Evolutionary conservation across 2,329 filamentous ascomycete genomes (phyloP).

Genomic region (Fusarium torreyae): DNA sequence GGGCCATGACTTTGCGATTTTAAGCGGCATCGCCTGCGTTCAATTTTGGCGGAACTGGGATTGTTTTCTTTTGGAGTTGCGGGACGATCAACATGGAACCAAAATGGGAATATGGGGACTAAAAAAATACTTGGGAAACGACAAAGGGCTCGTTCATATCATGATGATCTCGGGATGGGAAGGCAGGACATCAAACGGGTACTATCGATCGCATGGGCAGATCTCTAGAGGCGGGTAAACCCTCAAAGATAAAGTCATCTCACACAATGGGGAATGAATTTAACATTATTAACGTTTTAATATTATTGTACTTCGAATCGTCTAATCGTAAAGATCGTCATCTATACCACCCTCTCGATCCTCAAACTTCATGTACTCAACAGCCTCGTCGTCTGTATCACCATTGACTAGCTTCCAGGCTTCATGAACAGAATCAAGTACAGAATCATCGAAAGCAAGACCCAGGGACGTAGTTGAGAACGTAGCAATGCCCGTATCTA

Average conservation of each 20-base stretch:
- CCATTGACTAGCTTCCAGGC: constrained; percentile 79
- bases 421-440: constrained; percentile 75
- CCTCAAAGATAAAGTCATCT: constrained; percentile 1
- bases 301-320: constrained; percentile 12
- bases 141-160: neutral
- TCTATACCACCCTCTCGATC: constrained; percentile 78
- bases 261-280: neutral
- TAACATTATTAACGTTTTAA: constrained; percentile 12
- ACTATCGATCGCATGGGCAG: constrained; percentile 8
- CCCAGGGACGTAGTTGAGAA: constrained; percentile 74
- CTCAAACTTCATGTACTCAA: constrained; percentile 82
- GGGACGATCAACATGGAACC: constrained; percentile 6
- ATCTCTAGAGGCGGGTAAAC: neutral
- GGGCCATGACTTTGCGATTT: constrained; percentile 7
- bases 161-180: constrained; percentile 3
- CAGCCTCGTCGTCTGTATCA: constrained; percentile 60
- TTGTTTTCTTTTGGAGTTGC: constrained; percentile 16
- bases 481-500: constrained; percentile 63
- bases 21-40: constrained; percentile 12
- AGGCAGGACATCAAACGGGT: constrained; percentile 10
- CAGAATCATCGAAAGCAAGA: constrained; percentile 80
- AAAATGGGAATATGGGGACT: constrained; percentile 22
- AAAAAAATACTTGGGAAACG: constrained; percentile 6
- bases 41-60: constrained; percentile 9
- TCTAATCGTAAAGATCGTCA: constrained; percentile 66